Percentiles rank a stretch among this genome's conserved stretches.
Conservation (phyloP, 2,329 filamentous ascomycete species). For the Apiospora rasikravindrae region DNA sequence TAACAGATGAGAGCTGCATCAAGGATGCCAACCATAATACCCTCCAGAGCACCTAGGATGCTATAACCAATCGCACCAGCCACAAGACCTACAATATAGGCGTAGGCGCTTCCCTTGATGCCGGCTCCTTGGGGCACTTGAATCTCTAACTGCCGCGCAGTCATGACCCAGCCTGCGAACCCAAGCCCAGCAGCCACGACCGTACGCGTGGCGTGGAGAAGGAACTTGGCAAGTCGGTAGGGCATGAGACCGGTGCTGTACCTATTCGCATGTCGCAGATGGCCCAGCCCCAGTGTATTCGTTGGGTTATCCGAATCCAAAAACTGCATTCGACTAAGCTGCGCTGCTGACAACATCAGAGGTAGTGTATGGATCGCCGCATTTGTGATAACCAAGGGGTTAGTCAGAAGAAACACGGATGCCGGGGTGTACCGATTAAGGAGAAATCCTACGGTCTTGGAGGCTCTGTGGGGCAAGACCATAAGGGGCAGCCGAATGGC, state of each 20-base stretch:
- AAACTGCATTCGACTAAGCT: constrained; percentile 82
- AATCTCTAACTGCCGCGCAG: constrained; percentile 77
- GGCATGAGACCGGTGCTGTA: constrained; percentile 68
- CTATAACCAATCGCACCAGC: constrained; percentile 96
- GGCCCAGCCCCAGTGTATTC: constrained; percentile 68
- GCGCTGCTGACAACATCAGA: constrained; percentile 76
- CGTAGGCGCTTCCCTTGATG: constrained; percentile 83
- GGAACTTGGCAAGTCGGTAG: constrained; percentile 87
- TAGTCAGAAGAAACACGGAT: constrained; percentile 83
- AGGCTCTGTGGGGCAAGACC: constrained; percentile 74
- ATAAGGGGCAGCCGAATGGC: constrained; percentile 85
- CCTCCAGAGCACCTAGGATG: constrained; percentile 88
- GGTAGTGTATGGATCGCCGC: constrained; percentile 91
- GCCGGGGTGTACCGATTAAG: constrained; percentile 84
- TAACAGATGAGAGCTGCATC: constrained; percentile 93
- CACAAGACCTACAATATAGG: constrained; percentile 90
- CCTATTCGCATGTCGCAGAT: constrained; percentile 50
- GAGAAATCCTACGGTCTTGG: constrained; percentile 70
- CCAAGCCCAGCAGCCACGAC: constrained; percentile 90
- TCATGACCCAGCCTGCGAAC: constrained; percentile 96
- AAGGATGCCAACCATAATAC: constrained; percentile 83
- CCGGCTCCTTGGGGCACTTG: constrained; percentile 58
- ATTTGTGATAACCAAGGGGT: constrained; percentile 90
- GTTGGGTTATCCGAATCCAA: constrained; percentile 75
- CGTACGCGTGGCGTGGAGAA: constrained; percentile 88